phyloP scores from a whole-genome alignment of 208 protist genomes.

The Acanthamoeba culbertsoni region DNA sequence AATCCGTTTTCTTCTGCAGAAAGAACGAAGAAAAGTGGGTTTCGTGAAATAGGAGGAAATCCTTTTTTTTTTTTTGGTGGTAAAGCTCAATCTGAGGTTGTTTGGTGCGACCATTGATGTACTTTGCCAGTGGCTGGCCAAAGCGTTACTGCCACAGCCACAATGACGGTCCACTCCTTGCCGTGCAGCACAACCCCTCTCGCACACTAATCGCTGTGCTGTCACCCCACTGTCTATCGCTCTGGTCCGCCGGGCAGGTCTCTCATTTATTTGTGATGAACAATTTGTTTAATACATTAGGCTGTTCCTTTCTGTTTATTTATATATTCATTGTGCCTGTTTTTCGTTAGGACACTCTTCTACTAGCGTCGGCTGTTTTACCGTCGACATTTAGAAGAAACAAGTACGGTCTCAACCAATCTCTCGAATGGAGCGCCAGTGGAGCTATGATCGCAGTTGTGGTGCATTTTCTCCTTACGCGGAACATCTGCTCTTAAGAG shows the following conservation, averaged over 20 bases:
- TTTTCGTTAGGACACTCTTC: neutral
- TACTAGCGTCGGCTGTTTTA: neutral
- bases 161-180: neutral
- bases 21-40: neutral
- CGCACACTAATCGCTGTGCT: neutral
- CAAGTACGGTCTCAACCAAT: slow-evolving; percentile 15
- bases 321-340: neutral
- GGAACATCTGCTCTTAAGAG: neutral
- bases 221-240: neutral
- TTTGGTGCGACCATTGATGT: neutral
- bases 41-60: no score
- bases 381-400: neutral
- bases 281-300: neutral
- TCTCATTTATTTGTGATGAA: neutral
- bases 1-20: neutral
- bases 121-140: slow-evolving; percentile 36
- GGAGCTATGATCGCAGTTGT: neutral
- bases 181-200: neutral
- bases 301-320: neutral
- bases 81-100: no score
- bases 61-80: no score
- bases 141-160: neutral
- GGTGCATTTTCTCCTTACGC: neutral
- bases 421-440: neutral
- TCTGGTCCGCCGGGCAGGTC: slow-evolving; percentile 20